Evolutionary conservation across 2,329 filamentous ascomycete genomes (phyloP), one percentile per base, ranked within the genome.

Genomic region (Mariannaea sp.): DNA sequence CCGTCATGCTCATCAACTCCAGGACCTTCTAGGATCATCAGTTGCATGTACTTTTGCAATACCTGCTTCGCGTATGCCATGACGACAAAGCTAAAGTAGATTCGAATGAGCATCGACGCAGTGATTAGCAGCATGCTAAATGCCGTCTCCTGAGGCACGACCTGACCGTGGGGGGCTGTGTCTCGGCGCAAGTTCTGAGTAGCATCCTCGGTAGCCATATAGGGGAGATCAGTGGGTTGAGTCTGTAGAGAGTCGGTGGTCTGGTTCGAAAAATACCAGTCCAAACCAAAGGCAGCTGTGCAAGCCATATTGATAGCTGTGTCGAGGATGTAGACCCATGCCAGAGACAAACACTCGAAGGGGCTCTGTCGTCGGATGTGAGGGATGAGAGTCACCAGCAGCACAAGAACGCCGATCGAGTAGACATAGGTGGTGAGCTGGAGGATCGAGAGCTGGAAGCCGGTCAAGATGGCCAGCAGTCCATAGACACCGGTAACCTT

Each of bases 391-490:
- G 85, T 82, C 45, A 83, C 79, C 61, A 90, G 82, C 39, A 88
- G 74, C 59, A 80, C 77, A 59, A 96, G 84, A 22, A 89, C 82
- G 58, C 83, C 65, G 56, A 94, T 80, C 20, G 89, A 94, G 80
- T 96, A 96, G 42, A 96, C 80, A 79, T 96, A 97, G 80, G 95
- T 94, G 53, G 88, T 89, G 52, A 96, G 81, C 73, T 97, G 93
- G 19, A 94, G 81, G 24, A 86, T 80, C 48, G 90, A 92, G 58
- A 96, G 84, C 63, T 87, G 80, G 73, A 90, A 92, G 69, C 93
- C 93, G 19, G 92, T 96, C 60, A 96, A 79, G 62, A 96, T 83
- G 54, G 92, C 92, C 62, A 97, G 86, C 36, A 97, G 80, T 60
- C 92, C 92, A 73, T 96, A 97, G 62, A 96, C 80, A 53, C 92